A percentile compares a stretch with the other conserved stretches of the same genome.
phyloP scores from a whole-genome alignment of 1,284 basidiomycete genomes.

The Ustilago xerochloae region DNA sequence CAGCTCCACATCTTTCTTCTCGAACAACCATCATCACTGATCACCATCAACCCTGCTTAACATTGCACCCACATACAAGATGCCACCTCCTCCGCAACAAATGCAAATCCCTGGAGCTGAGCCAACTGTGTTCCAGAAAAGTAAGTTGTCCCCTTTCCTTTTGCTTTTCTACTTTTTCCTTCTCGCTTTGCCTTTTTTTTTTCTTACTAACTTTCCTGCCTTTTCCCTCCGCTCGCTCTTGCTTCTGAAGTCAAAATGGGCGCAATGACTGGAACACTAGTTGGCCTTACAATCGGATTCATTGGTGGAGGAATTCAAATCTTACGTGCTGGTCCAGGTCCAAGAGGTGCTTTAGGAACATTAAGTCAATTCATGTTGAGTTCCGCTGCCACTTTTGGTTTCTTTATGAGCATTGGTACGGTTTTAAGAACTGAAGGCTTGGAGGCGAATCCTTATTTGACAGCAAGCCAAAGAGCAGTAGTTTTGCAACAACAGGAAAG shows the following conservation, averaged over 20 bases:
- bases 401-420: constrained; percentile 65
- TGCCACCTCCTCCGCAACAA: constrained; percentile 46
- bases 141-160: constrained; percentile 13
- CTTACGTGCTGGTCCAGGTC: constrained; percentile 62
- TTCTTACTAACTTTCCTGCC: background rate
- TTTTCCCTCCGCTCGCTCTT: background rate
- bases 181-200: background rate
- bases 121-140: constrained; percentile 51
- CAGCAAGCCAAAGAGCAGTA: constrained; percentile 23
- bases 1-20: no score
- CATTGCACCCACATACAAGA: background rate
- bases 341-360: constrained; percentile 57
- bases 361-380: constrained; percentile 64
- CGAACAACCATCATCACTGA: no score
- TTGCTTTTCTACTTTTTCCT: background rate
- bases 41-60: background rate
- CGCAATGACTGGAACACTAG: constrained; percentile 64
- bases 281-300: constrained; percentile 65
- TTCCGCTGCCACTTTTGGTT: constrained; percentile 64
- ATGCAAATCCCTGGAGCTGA: constrained; percentile 45
- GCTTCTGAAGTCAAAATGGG: constrained; percentile 58
- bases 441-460: constrained; percentile 29
- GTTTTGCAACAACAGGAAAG: constrained; percentile 30
- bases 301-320: constrained; percentile 66
- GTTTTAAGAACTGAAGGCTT: constrained; percentile 60